Evolutionary conservation across 805 yeast species (phyloP).

Genomic region (Lipomyces spencermartinsiae): DNA sequence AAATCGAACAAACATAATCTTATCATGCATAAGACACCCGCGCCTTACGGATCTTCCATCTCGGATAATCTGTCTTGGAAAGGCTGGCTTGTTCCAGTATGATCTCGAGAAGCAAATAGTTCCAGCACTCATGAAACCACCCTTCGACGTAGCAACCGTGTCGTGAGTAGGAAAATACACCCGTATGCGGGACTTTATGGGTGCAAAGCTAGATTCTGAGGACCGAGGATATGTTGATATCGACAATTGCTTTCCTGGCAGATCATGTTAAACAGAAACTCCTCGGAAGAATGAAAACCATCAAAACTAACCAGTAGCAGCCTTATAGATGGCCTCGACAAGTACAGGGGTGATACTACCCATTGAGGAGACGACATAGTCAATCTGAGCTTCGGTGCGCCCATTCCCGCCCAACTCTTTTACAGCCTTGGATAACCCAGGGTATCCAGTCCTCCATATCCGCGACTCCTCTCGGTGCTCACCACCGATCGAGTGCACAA

Average conservation of each 20-base stretch:
- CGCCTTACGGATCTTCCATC: constrained; percentile 31
- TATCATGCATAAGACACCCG: constrained; percentile 37
- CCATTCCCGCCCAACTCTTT: constrained; percentile 26
- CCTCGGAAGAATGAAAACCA: not conserved
- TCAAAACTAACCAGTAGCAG: constrained; percentile 27
- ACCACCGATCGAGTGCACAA: constrained; percentile 41
- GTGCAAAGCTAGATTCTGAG: not conserved
- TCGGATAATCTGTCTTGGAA: constrained; percentile 31
- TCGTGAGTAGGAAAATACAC: constrained; percentile 38
- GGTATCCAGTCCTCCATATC: constrained; percentile 29
- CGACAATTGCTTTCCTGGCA: constrained; percentile 14
- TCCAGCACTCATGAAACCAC: constrained; percentile 32
- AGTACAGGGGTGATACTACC: constrained; percentile 29
- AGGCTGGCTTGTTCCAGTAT: constrained; percentile 30
- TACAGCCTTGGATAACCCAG: constrained; percentile 28
- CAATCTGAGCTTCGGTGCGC: constrained; percentile 17
- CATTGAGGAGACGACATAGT: constrained; percentile 33
- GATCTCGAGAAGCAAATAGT: constrained; percentile 30
- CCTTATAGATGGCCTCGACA: constrained; percentile 21
- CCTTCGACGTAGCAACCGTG: constrained; percentile 30
- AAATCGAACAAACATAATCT: constrained; percentile 33
- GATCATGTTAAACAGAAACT: not conserved
- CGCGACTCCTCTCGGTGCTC: constrained; percentile 15
- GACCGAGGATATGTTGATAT: constrained; percentile 9
- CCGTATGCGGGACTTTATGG: constrained; percentile 20